Percentiles rank a stretch among this genome's conserved stretches.
These are phyloP conservation scores for Fragaria vesca DNA, from an alignment of 306 rosid species.

Conservation along the genomic window DNA sequence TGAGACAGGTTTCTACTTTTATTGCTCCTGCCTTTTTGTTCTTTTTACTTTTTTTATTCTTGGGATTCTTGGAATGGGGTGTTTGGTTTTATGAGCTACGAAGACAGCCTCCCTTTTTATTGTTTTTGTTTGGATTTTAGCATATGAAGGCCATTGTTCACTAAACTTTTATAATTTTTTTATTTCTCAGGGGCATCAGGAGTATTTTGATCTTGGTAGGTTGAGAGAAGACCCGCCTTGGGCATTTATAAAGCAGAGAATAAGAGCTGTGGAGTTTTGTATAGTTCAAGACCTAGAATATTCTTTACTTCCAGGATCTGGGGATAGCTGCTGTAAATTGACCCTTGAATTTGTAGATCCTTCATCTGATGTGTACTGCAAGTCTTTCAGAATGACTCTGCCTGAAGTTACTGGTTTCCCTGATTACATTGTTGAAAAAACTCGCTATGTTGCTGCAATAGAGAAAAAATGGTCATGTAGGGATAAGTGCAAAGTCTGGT, in stretches of 20 bases:
- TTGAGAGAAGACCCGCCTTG: slow-evolving; percentile 77
- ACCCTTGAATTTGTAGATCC: slow-evolving; percentile 74
- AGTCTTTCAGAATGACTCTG: slow-evolving; percentile 74
- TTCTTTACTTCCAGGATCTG: slow-evolving; percentile 83
- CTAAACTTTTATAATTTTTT: slow-evolving; percentile 3
- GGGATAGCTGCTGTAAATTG: slow-evolving; percentile 99
- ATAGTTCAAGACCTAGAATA: slow-evolving; percentile 66
- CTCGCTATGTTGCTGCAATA: slow-evolving; percentile 71
- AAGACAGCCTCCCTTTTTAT: not conserved
- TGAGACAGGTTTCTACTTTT: slow-evolving; percentile 73
- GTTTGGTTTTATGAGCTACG: not conserved
- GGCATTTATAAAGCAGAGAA: slow-evolving; percentile 51
- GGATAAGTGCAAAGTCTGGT: slow-evolving; percentile 98
- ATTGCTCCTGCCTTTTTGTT: slow-evolving; percentile 13
- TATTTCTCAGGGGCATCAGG: slow-evolving; percentile 81
- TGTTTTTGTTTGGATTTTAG: not conserved
- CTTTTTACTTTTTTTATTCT: not conserved
- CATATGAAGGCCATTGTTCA: not conserved
- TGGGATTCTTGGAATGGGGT: not conserved
- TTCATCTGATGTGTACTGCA: slow-evolving; percentile 50
- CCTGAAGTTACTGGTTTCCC: slow-evolving; percentile 92
- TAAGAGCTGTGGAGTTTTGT: slow-evolving; percentile 82
- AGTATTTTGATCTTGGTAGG: slow-evolving; percentile 57
- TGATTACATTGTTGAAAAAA: slow-evolving; percentile 89
- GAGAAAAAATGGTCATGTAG: slow-evolving; percentile 86